These are phyloP conservation scores for Apiosordaria backusii DNA, from an alignment of 495 filamentous ascomycete species.

Conservation along the genomic window DNA sequence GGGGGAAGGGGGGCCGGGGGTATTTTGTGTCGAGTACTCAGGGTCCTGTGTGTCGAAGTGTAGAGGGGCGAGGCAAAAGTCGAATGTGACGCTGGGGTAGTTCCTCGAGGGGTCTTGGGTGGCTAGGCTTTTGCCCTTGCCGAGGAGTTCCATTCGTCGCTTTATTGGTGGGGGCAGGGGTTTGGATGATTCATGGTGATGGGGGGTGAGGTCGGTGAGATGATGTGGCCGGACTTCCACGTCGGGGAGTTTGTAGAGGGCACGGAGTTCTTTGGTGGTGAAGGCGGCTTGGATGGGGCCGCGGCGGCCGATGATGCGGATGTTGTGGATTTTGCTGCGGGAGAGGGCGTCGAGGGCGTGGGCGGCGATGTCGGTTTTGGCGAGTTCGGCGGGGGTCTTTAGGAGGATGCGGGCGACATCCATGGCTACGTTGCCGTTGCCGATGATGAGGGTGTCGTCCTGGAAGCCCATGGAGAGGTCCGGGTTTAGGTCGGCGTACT, in stretches of 20 bases:
- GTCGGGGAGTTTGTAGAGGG: conserved; percentile 71
- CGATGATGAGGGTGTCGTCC: conserved; percentile 84
- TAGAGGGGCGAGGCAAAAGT: conserved; percentile 31
- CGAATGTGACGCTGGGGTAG: conserved; percentile 26
- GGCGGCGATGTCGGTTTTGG: conserved; percentile 82
- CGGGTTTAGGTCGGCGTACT: conserved; percentile 72
- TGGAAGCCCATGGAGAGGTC: conserved; percentile 60
- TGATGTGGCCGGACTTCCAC: conserved; percentile 67
- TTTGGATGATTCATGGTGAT: conserved; percentile 30
- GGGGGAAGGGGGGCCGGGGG: conserved; percentile 58
- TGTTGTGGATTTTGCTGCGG: conserved; percentile 70
- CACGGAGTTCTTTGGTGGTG: conserved; percentile 89
- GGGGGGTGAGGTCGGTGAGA: conserved; percentile 59
- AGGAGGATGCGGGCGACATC: conserved; percentile 90
- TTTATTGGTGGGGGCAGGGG: conserved; percentile 68
- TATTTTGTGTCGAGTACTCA: too few species aligned
- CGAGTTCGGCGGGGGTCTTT: conserved; percentile 63
- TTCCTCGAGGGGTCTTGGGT: neutral
- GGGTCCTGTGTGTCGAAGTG: conserved; percentile 81
- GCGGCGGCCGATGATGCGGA: conserved; percentile 79
- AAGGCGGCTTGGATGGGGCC: conserved; percentile 91
- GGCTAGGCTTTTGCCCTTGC: conserved; percentile 63
- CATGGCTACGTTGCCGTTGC: conserved; percentile 92
- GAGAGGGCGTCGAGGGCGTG: conserved; percentile 71
- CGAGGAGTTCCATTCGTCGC: conserved; percentile 73